Evolutionary conservation across 495 filamentous ascomycete genomes (phyloP).

Genomic region (Xylaria castorea): DNA sequence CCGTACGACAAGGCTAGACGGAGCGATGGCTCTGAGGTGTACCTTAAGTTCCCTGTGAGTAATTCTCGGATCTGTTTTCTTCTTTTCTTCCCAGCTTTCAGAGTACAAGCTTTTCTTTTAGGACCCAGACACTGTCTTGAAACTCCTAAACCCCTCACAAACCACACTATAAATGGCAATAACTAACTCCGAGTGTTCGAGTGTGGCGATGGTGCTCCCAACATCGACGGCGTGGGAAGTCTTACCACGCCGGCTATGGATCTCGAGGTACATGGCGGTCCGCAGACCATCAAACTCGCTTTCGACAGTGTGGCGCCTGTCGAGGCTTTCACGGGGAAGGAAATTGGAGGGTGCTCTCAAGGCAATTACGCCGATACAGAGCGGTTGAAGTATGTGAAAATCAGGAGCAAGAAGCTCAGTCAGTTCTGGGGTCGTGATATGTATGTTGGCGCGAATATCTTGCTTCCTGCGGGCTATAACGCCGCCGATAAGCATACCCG

Average conservation of each 20-base stretch:
- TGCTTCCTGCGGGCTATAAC: slow-evolving; percentile 27
- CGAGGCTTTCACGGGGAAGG: slow-evolving; percentile 19
- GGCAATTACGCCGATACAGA: slow-evolving; percentile 26
- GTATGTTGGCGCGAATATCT: slow-evolving; percentile 28
- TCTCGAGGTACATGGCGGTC: slow-evolving; percentile 20
- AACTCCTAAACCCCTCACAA: no score
- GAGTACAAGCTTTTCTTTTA: no score
- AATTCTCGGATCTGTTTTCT: no score
- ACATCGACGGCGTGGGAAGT: slow-evolving; percentile 25
- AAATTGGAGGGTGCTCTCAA: slow-evolving; percentile 26
- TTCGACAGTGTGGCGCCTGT: slow-evolving; percentile 24
- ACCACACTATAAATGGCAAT: no score
- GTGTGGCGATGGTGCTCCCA: slow-evolving; percentile 26
- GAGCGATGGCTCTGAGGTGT: slow-evolving; percentile 23
- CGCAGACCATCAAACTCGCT: slow-evolving; percentile 26
- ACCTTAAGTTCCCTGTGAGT: slow-evolving; percentile 19
- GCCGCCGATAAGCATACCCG: slow-evolving; percentile 24
- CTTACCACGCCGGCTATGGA: slow-evolving; percentile 23
- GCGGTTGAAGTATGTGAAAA: slow-evolving; percentile 23
- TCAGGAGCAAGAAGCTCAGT: slow-evolving; percentile 21
- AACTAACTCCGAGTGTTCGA: no score
- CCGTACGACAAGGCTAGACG: slow-evolving; percentile 22
- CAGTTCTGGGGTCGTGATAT: slow-evolving; percentile 30
- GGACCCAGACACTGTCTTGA: no score
- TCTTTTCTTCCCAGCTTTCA: no score